Conservation (phyloP, 2,329 filamentous ascomycete genomes). For the Nakataea oryzae region DNA sequence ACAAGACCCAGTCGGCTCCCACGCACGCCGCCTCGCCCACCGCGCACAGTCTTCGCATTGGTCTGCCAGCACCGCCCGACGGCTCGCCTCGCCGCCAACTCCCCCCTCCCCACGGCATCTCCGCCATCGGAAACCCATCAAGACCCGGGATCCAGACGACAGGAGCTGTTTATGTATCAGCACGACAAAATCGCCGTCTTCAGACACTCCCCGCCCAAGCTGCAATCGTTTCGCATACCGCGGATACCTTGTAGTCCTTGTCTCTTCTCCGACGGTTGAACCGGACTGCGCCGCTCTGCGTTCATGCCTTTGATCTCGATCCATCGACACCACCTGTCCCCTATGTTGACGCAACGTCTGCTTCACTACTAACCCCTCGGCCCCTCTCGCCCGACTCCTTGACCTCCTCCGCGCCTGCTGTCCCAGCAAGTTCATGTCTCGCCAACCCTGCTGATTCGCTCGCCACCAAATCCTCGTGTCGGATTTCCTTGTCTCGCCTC, state of each 20-base stretch:
- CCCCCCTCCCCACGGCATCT: constrained; percentile 4
- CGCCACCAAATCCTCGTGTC: not conserved
- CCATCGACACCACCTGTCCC: constrained; percentile 40
- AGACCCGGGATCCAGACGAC: constrained; percentile 20
- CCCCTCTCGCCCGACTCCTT: constrained; percentile 26
- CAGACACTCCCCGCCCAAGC: constrained; percentile 88
- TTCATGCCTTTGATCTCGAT: constrained; percentile 48
- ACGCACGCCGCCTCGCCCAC: not conserved
- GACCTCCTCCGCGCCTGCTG: constrained; percentile 16
- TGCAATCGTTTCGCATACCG: constrained; percentile 94
- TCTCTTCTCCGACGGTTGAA: constrained; percentile 88
- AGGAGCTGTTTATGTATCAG: constrained; percentile 93
- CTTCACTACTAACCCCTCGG: constrained; percentile 42
- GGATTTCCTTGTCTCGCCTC: not conserved
- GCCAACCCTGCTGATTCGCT: not conserved
- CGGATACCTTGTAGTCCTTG: constrained; percentile 87
- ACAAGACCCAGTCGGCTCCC: not conserved
- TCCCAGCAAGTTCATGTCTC: constrained; percentile 5
- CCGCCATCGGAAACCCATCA: not conserved
- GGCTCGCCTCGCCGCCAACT: constrained; percentile 4
- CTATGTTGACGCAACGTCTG: constrained; percentile 44
- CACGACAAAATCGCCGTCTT: constrained; percentile 82
- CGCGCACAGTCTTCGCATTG: constrained; percentile 3
- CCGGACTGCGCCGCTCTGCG: constrained; percentile 23
- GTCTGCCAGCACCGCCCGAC: constrained; percentile 2